Conservation (phyloP, 1,139 yeast species). For the Lodderomyces pseudojiufengensis region DNA sequence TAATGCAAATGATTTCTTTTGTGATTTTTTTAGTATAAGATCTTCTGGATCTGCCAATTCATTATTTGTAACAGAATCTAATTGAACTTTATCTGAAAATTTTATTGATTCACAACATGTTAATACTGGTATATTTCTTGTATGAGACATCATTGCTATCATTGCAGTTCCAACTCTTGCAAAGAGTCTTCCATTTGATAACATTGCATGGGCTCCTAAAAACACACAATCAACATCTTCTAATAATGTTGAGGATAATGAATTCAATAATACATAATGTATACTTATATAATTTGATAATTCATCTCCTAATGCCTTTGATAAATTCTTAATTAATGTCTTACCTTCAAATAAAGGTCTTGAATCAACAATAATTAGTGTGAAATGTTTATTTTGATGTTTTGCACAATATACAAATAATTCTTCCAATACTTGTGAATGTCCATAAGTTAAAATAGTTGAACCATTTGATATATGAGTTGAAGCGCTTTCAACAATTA, state of each 20-base stretch:
- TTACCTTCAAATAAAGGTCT: slow-evolving; percentile 95
- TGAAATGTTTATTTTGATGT: slow-evolving; percentile 63
- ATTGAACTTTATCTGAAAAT: slow-evolving; percentile 91
- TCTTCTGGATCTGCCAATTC: slow-evolving; percentile 88
- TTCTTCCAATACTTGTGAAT: slow-evolving; percentile 77
- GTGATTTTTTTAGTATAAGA: slow-evolving; percentile 56
- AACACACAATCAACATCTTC: slow-evolving; percentile 84
- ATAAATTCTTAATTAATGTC: slow-evolving; percentile 59
- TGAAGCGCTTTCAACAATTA: slow-evolving; percentile 80
- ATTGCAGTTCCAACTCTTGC: slow-evolving; percentile 95
- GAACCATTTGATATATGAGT: slow-evolving; percentile 73
- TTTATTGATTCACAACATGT: slow-evolving; percentile 95
- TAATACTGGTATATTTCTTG: slow-evolving; percentile 86
- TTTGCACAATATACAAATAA: slow-evolving; percentile 67
- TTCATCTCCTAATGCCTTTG: slow-evolving; percentile 14
- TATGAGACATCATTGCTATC: slow-evolving; percentile 86
- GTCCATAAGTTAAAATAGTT: slow-evolving; percentile 83
- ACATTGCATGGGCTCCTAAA: slow-evolving; percentile 95
- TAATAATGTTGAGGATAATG: slow-evolving; percentile 73
- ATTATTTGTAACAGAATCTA: slow-evolving; percentile 90
- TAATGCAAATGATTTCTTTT: slow-evolving; percentile 60
- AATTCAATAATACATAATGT: slow-evolving; percentile 70
- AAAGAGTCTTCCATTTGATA: slow-evolving; percentile 88
- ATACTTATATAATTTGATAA: slow-evolving; percentile 26
- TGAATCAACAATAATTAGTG: slow-evolving; percentile 88